Conservation (phyloP, 495 filamentous ascomycete species). For the Penicillium turbatum region DNA sequence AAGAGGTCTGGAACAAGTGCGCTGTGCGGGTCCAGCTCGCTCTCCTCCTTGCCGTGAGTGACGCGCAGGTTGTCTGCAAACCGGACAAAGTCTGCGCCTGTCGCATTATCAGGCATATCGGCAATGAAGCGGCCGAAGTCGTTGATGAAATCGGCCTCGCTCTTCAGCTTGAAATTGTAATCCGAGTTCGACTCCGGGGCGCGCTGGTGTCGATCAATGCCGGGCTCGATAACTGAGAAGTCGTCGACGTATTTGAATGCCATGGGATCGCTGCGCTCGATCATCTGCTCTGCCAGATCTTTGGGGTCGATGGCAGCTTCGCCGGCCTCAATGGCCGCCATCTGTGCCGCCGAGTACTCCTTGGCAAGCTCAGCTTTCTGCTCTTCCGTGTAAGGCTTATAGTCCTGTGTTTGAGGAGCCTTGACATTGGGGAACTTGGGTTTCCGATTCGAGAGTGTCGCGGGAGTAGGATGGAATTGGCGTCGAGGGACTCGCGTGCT, state of each 20-base stretch:
- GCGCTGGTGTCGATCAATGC: conserved; percentile 63
- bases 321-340: conserved; percentile 79
- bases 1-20: conserved; percentile 49
- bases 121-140: conserved; percentile 56
- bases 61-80: conserved; percentile 45
- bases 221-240: conserved; percentile 68
- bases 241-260: conserved; percentile 78
- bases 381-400: conserved; percentile 61
- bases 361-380: conserved; percentile 60
- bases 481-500: conserved; percentile 45
- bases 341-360: conserved; percentile 74
- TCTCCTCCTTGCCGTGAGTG: conserved; percentile 50
- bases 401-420: conserved; percentile 31
- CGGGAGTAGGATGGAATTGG: conserved; percentile 50
- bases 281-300: conserved; percentile 70
- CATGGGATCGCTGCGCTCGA: conserved; percentile 65
- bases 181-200: conserved; percentile 53
- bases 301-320: conserved; percentile 74
- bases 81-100: conserved; percentile 40
- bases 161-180: conserved; percentile 59
- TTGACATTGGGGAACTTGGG: conserved; percentile 26
- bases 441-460: conserved; percentile 34
- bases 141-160: conserved; percentile 49
- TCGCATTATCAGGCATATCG: conserved; percentile 46
- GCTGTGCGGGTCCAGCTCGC: conserved; percentile 44